Conservation (phyloP, 192 early-diverging fungal genomes). For the Martensiomyces pterosporus region DNA sequence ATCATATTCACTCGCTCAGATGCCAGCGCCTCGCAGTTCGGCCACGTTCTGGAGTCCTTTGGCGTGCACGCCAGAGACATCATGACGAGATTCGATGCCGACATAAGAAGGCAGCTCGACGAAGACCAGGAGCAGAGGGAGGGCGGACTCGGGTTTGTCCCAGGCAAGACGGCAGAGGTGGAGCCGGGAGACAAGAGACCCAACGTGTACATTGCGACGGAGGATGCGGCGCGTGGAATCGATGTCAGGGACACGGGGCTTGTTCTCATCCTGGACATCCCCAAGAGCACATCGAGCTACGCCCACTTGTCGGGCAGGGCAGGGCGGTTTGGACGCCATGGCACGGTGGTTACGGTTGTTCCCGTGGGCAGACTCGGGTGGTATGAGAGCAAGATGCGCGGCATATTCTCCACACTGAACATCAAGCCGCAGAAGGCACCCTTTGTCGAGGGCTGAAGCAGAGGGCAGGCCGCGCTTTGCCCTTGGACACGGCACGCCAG, state of each 20-base stretch:
- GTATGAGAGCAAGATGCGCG: constrained; percentile 48
- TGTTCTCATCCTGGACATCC: constrained; percentile 81
- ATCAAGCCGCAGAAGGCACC: constrained; percentile 5
- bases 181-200: neutral
- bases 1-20: constrained; percentile 30
- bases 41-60: constrained; percentile 8
- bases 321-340: constrained; percentile 64
- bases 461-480: too few species aligned
- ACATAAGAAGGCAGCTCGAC: neutral
- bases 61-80: constrained; percentile 29
- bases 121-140: neutral
- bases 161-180: neutral
- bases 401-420: constrained; percentile 12
- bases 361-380: constrained; percentile 26
- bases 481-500: too few species aligned
- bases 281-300: constrained; percentile 64
- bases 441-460: constrained; percentile 11
- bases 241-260: constrained; percentile 76
- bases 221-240: constrained; percentile 75
- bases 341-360: constrained; percentile 31
- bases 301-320: constrained; percentile 86
- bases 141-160: neutral
- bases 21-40: constrained; percentile 20
- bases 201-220: constrained; percentile 60
- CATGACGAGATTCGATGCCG: constrained; percentile 11